These are phyloP conservation scores for Pulveroboletus sp. DNA, from an alignment of 768 basidiomycete species.

Conservation along the genomic window DNA sequence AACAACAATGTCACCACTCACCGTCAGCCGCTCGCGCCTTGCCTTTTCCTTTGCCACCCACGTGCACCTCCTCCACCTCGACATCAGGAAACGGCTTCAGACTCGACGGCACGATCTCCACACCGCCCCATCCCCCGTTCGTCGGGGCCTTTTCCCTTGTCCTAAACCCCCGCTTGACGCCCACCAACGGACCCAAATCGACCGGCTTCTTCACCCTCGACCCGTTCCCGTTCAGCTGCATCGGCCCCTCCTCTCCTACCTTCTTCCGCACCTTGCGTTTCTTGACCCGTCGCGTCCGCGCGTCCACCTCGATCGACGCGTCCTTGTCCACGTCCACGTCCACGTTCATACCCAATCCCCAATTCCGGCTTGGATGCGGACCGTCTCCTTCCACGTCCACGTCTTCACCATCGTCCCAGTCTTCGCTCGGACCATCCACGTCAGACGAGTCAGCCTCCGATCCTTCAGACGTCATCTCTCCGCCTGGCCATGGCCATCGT, in stretches of 20 bases:
- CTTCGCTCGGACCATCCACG: constrained; percentile 12
- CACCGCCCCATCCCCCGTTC: constrained; percentile 60
- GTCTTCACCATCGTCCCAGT: constrained; percentile 15
- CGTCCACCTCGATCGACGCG: constrained; percentile 2
- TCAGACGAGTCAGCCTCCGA: constrained; percentile 21
- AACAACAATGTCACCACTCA: constrained; percentile 12
- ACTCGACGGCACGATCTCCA: constrained; percentile 48
- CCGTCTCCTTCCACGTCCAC: constrained; percentile 27
- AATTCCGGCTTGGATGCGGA: constrained; percentile 5
- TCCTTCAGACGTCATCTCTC: constrained; percentile 24
- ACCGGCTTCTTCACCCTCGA: constrained; percentile 15
- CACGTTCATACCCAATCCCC: constrained; percentile 23
- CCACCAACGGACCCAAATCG: constrained; percentile 65
- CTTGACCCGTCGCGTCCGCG: constrained; percentile 11
- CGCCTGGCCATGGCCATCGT: constrained; percentile 29
- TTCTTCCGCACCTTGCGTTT: constrained; percentile 23
- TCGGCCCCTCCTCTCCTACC: constrained; percentile 7
- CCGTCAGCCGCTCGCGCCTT: constrained; percentile 18
- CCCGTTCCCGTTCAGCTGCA: background rate
- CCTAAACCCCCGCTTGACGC: constrained; percentile 54
- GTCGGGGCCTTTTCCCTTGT: constrained; percentile 54
- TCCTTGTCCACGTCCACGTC: constrained; percentile 25
- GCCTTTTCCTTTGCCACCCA: constrained; percentile 16
- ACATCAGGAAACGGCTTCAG: constrained; percentile 16
- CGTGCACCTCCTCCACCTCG: constrained; percentile 3